These are phyloP conservation scores for Tulasnella sp. DNA, from an alignment of 768 basidiomycete genomes.

Conservation along the genomic window DNA sequence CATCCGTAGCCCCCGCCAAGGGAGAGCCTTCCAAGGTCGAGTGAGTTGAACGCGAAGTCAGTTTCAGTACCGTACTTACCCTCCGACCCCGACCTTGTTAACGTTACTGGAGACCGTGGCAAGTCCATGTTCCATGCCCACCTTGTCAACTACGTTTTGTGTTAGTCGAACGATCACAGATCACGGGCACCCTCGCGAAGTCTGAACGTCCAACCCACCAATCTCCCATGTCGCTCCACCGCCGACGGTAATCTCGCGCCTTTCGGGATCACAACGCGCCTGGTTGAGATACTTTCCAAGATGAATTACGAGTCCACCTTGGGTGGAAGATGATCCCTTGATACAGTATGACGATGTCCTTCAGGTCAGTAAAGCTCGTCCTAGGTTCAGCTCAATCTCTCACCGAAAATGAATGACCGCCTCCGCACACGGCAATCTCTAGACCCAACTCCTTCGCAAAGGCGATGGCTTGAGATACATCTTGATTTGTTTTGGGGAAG, in stretches of 20 bases:
- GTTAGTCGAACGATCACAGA: background rate
- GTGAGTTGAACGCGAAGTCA: background rate
- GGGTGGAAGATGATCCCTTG: background rate
- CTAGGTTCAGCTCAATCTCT: conserved; percentile 29
- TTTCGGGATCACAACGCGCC: background rate
- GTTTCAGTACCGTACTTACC: conserved; percentile 17
- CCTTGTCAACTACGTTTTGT: background rate
- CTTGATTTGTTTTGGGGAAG: background rate
- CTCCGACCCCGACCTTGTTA: background rate
- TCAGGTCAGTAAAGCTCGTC: background rate
- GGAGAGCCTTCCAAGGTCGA: background rate
- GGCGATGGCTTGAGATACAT: background rate
- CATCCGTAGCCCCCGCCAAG: conserved; percentile 4
- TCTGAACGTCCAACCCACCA: background rate
- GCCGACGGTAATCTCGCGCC: background rate
- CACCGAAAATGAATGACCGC: conserved; percentile 32
- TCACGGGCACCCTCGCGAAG: background rate
- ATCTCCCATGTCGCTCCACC: background rate
- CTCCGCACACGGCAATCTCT: background rate
- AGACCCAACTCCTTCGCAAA: background rate
- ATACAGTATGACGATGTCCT: background rate
- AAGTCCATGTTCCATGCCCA: background rate
- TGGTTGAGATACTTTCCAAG: background rate
- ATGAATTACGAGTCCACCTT: conserved; percentile 2
- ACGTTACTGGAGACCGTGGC: background rate